Conservation (phyloP, 805 yeast species). For the Yarrowia divulgata region DNA sequence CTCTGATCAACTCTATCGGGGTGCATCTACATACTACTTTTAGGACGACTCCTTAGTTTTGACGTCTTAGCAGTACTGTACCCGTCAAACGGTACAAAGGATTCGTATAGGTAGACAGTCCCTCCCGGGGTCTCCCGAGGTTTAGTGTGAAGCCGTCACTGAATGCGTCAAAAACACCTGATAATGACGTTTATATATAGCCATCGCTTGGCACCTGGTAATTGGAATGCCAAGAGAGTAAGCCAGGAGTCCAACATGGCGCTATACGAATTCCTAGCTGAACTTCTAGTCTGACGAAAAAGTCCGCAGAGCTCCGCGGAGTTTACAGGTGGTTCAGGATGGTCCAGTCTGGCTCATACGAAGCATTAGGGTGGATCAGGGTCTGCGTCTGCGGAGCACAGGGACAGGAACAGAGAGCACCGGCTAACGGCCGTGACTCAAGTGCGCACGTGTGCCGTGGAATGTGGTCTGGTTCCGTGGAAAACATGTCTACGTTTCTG, state of each 20-base stretch:
- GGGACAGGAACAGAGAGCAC: background rate
- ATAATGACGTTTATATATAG: background rate
- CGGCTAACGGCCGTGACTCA: constrained; percentile 20
- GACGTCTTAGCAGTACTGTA: too few relatives aligned
- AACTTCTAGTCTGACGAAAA: background rate
- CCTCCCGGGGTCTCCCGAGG: too few relatives aligned
- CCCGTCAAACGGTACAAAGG: too few relatives aligned
- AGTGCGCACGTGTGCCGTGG: constrained; percentile 10
- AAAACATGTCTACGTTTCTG: background rate
- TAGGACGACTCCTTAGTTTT: too few relatives aligned
- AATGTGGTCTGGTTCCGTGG: background rate
- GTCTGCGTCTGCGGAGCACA: background rate
- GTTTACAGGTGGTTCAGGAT: background rate
- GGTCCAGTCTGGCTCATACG: background rate
- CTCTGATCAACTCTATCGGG: too few relatives aligned
- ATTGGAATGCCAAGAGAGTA: constrained; percentile 28
- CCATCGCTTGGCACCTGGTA: constrained; percentile 13
- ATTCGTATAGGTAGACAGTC: too few relatives aligned
- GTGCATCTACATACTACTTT: too few relatives aligned
- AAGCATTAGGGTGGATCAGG: background rate
- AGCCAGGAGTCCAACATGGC: too few relatives aligned
- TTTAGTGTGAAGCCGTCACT: too few relatives aligned
- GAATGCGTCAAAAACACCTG: too few relatives aligned
- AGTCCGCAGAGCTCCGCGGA: background rate
- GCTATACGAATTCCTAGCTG: too few relatives aligned